Base-by-base conservation (phyloP, 495 filamentous ascomycete species). In the Daldinia childiae region DNA sequence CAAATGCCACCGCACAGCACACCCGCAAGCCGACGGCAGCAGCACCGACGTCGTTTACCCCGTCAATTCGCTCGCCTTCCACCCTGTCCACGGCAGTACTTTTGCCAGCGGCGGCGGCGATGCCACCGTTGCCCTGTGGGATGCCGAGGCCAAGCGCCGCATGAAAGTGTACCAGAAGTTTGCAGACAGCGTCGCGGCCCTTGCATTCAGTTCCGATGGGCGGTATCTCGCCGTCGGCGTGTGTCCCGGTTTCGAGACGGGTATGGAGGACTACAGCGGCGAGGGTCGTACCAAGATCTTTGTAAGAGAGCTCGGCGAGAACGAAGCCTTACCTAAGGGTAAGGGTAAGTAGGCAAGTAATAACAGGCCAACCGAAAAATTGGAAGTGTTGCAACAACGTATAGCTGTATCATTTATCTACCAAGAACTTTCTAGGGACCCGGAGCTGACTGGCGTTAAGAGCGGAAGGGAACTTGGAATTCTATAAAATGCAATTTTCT, bases 31-130 rank as follows among this genome's bases (percentile, higher is more conserved):
- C 29, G 66, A 55, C 50, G 81, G 82, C 3, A 75, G 74, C 27
- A 72, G 77, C 41, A 79, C 80, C 43, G 81, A 82, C 1, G 76
- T 75, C 24, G 74, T 99, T 7, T 99, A 95, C 76, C 95, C 95
- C 0, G 95, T 99, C 72, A 96, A 99, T 79, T 90, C 95, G 12
- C 86, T 99, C 0, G 87, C 93, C 0, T 99, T 97, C 81, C 95
- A 99, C 82, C 94, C 95, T 1, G 79, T 92, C 9, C 88, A 93
- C 73, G 95, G 95, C 26, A 68, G 69, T 55, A 97, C 94, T 0
- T 98, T 99, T 79, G 95, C 95, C 0, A 92, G 90, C 7, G 95
- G 94, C 5, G 95, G 95, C 54, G 95, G 95, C 14, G 95, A 99
- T 76, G 93, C 94, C 26, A 90, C 96, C 27, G 94, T 97, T n/a